Evolutionary conservation across 371 early-diverging fungal species (phyloP), one percentile per base, ranked within the genome.

Genomic region (Lichtheimia ramosa): DNA sequence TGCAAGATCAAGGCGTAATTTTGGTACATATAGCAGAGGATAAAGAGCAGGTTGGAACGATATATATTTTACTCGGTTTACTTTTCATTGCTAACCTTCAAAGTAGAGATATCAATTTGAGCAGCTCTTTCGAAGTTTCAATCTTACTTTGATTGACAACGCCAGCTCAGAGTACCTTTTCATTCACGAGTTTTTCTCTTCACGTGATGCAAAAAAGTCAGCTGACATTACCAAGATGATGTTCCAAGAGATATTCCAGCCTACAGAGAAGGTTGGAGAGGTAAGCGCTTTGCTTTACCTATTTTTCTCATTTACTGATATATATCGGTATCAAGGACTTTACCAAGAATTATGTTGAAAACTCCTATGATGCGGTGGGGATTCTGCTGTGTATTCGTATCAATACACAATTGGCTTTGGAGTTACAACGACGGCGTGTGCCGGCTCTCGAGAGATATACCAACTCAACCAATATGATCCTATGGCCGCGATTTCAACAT

Each of bases 131-230:
- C 85, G 92, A 65, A 92, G 93, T 66, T 86, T 91, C 74, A 89
- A 91, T 54, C 78, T 93, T 39, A 86, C 95, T 4, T 69, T 97
- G 52, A 87, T 92, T 51, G 97, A 97, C 75, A 95, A 96, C 65
- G 93, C 95, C 15, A 87, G 90, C 43, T 89, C 95, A 6, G 97
- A 97, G 74, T 96, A 93, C 70, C 77, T 91, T 39, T 97, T 97
- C 62, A 83, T 90, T 25, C 75, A 83, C 28, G 93, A 94, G 58
- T 97, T 95, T 73, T 96, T 96, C 66, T 75, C 85, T 27, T 46
- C 56, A n/a, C 69, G 81, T 65, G 85, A 81, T 68, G 56, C 75
- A 27, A 81, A 74, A 41, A 73, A 66, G 5, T 68, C 79, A 54
- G 71, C 76, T 28, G 71, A 82, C 62, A 61, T 61, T 8, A 74